These are phyloP conservation scores for Neurospora hispaniola DNA, from an alignment of 495 filamentous ascomycete species.

Conservation along the genomic window DNA sequence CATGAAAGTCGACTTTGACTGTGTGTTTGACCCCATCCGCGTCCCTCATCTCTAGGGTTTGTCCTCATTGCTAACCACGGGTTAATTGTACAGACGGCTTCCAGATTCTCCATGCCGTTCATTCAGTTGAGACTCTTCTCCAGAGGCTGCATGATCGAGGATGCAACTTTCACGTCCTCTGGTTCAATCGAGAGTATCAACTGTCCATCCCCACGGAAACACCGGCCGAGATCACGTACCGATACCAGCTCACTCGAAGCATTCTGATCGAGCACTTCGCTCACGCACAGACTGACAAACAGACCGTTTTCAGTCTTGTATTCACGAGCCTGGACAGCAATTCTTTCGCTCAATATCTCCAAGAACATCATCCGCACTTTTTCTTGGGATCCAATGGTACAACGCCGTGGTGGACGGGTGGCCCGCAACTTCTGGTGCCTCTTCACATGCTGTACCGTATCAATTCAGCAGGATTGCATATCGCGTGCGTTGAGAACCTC, in stretches of 20 bases:
- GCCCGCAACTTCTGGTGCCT: neutral
- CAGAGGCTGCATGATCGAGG: slow-evolving; percentile 45
- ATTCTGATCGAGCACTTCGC: slow-evolving; percentile 54
- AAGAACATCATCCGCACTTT: slow-evolving; percentile 44
- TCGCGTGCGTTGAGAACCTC: slow-evolving; percentile 19
- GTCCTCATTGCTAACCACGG: neutral
- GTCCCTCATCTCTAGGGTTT: neutral
- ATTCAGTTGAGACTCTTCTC: slow-evolving; percentile 55
- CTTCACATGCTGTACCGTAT: slow-evolving; percentile 6
- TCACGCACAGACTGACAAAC: neutral
- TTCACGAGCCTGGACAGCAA: slow-evolving; percentile 24
- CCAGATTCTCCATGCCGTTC: slow-evolving; percentile 61
- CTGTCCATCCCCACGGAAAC: slow-evolving; percentile 35
- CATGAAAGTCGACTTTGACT: slow-evolving; percentile 47
- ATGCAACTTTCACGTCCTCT: slow-evolving; percentile 60
- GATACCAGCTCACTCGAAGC: slow-evolving; percentile 50
- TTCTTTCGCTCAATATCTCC: slow-evolving; percentile 45
- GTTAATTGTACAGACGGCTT: slow-evolving; percentile 39
- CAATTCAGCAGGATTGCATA: slow-evolving; percentile 10
- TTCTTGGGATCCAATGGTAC: slow-evolving; percentile 50
- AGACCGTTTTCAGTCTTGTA: slow-evolving; percentile 11
- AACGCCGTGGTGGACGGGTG: neutral
- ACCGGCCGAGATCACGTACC: slow-evolving; percentile 16
- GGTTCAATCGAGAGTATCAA: slow-evolving; percentile 44
- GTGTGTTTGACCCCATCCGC: slow-evolving; percentile 17